These are phyloP conservation scores for Apiotrichum mycotoxinovorans DNA, from an alignment of 1,284 basidiomycete genomes.

Conservation along the genomic window DNA sequence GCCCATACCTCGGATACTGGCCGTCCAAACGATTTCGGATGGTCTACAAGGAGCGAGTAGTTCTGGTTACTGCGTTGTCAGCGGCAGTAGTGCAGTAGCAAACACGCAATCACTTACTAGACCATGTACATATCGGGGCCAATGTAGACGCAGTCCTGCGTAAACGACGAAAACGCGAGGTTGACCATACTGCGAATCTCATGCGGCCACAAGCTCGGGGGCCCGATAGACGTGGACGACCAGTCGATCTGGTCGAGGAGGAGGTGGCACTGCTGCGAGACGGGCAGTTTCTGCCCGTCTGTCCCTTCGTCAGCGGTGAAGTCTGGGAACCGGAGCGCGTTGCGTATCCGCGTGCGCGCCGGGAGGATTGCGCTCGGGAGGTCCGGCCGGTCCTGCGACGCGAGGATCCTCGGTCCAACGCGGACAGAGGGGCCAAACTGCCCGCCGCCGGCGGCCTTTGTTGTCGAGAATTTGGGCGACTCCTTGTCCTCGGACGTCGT, in stretches of 20 bases:
- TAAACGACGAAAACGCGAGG: neutral
- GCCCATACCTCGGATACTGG: conserved; percentile 32
- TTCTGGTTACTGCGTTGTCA: conserved; percentile 30
- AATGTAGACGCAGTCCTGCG: conserved; percentile 31
- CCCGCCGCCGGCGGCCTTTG: too few relatives aligned
- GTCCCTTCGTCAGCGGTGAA: neutral
- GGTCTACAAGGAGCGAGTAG: conserved; percentile 28
- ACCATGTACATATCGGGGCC: conserved; percentile 36
- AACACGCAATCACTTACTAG: conserved; percentile 23
- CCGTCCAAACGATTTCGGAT: conserved; percentile 32
- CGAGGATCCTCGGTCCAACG: neutral
- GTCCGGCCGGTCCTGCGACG: neutral
- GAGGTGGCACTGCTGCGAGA: conserved; percentile 21
- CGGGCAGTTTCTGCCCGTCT: conserved; percentile 1
- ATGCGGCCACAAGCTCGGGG: conserved; percentile 18
- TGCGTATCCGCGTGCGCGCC: neutral
- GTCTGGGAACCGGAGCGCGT: neutral
- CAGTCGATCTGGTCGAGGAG: conserved; percentile 35
- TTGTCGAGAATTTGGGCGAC: neutral
- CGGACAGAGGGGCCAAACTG: neutral
- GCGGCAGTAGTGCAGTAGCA: neutral
- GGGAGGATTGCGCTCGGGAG: neutral
- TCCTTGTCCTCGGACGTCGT: neutral
- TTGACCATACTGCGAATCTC: conserved; percentile 7
- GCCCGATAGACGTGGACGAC: conserved; percentile 33